These are phyloP conservation scores for Aspergillus nanangensis DNA, from an alignment of 495 filamentous ascomycete species.

Conservation along the genomic window DNA sequence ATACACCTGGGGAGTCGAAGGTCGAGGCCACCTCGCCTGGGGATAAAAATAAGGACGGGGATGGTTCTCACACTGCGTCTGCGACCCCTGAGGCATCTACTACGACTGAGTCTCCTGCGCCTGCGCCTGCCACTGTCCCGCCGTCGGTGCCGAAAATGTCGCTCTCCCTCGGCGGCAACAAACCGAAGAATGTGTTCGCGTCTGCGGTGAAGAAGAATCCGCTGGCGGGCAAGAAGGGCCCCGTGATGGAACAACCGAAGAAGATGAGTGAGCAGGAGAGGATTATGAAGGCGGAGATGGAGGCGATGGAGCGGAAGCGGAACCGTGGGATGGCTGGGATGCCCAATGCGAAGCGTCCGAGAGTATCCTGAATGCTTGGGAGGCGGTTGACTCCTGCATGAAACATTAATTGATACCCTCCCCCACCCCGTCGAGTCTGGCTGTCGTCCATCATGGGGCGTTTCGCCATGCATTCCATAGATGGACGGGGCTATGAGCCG, in stretches of 20 bases:
- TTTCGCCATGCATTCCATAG: too few relatives aligned
- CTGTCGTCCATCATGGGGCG: too few relatives aligned
- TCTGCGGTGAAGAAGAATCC: conserved; percentile 59
- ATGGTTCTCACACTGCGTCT: conserved; percentile 9
- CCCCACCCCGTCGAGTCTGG: too few relatives aligned
- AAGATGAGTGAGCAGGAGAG: conserved; percentile 83
- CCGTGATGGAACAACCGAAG: conserved; percentile 60
- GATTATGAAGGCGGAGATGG: conserved; percentile 81
- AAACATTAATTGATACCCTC: neutral
- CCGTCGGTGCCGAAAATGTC: conserved; percentile 38
- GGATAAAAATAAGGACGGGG: too few relatives aligned
- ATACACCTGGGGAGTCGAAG: conserved; percentile 22
- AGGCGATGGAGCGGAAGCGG: conserved; percentile 66
- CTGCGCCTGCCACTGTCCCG: conserved; percentile 15
- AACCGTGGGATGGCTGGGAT: conserved; percentile 27
- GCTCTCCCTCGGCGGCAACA: conserved; percentile 58
- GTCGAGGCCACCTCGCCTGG: conserved; percentile 25
- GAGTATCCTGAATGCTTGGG: conserved; percentile 20
- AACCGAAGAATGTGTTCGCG: conserved; percentile 81
- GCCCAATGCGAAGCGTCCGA: conserved; percentile 32
- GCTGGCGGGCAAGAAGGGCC: conserved; percentile 57
- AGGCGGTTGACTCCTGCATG: neutral
- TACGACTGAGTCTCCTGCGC: conserved; percentile 18
- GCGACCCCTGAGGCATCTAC: conserved; percentile 15
- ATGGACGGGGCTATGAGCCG: too few relatives aligned